These are phyloP conservation scores for Metschnikowia koreensis DNA, from an alignment of 805 yeast genomes.

Conservation along the genomic window DNA sequence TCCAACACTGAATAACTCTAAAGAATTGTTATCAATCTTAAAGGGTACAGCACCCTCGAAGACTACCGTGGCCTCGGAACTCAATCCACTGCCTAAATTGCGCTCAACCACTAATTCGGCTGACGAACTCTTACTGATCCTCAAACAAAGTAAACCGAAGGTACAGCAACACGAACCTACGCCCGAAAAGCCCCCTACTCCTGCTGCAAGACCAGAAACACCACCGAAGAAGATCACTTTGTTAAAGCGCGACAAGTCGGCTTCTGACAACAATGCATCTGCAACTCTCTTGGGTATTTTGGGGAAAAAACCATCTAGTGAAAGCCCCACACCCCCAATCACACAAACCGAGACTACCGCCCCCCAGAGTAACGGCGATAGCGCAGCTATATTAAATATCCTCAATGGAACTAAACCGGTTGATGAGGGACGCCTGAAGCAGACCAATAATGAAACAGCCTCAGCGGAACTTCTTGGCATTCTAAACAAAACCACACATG, in stretches of 20 bases:
- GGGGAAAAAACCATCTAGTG: slow-evolving; percentile 14
- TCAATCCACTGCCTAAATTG: neutral
- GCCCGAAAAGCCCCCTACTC: neutral
- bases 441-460: slow-evolving; percentile 1
- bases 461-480: slow-evolving; percentile 11
- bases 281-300: slow-evolving; percentile 17
- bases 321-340: slow-evolving; percentile 4
- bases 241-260: slow-evolving; percentile 14
- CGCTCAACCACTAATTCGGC: slow-evolving; percentile 2
- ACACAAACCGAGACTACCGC: neutral
- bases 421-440: neutral
- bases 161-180: neutral
- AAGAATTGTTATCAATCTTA: slow-evolving; percentile 44
- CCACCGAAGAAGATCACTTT: slow-evolving; percentile 17
- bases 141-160: slow-evolving; percentile 8
- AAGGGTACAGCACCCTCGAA: slow-evolving; percentile 19
- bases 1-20: slow-evolving; percentile 31
- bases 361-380: neutral
- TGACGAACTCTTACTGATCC: slow-evolving; percentile 11
- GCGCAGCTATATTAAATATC: slow-evolving; percentile 19
- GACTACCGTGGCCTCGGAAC: neutral
- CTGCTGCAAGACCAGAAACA: slow-evolving; percentile 5
- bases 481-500: slow-evolving; percentile 5
- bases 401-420: slow-evolving; percentile 12
- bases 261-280: slow-evolving; percentile 12